Evolutionary conservation across 495 filamentous ascomycete species (phyloP).

Genomic region (Hypoxylon lienhwacheense): DNA sequence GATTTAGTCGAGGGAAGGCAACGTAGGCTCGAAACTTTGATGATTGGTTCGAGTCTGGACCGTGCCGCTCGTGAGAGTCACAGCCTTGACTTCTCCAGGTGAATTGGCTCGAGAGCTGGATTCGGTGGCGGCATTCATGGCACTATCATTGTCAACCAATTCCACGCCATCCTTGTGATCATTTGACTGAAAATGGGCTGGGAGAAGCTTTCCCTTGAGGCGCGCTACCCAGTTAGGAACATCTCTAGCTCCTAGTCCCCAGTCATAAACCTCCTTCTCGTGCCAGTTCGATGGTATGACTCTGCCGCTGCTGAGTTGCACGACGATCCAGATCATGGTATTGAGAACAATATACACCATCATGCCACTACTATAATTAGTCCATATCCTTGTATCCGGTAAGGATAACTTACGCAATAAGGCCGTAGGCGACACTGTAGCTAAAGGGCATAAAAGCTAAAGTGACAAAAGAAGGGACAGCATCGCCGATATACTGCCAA

Average conservation of each 20-base stretch:
- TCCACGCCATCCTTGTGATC: constrained; percentile 37
- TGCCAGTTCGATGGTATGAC: constrained; percentile 72
- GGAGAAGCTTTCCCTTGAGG: constrained; percentile 20
- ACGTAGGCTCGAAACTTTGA: constrained; percentile 14
- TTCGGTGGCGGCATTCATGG: constrained; percentile 33
- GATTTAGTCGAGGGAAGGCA: constrained; percentile 36
- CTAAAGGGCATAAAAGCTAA: constrained; percentile 80
- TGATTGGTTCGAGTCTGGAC: neutral
- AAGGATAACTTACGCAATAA: constrained; percentile 61
- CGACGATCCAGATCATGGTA: constrained; percentile 57
- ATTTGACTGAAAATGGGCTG: constrained; percentile 6
- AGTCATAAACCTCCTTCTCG: constrained; percentile 75
- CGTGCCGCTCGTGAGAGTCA: constrained; percentile 3
- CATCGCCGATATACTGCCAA: constrained; percentile 64
- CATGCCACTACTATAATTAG: constrained; percentile 57
- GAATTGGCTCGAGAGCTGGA: constrained; percentile 37
- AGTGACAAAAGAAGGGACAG: constrained; percentile 78
- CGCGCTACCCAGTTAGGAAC: constrained; percentile 39
- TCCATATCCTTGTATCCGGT: neutral
- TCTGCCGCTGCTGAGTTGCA: constrained; percentile 57
- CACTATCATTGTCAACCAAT: constrained; percentile 38
- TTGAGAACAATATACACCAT: constrained; percentile 74
- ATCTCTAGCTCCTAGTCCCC: constrained; percentile 47
- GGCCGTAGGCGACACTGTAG: constrained; percentile 76
- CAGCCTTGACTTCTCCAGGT: constrained; percentile 32